Conservation (phyloP, 1,284 basidiomycete genomes). For the Vanrija humicola region DNA sequence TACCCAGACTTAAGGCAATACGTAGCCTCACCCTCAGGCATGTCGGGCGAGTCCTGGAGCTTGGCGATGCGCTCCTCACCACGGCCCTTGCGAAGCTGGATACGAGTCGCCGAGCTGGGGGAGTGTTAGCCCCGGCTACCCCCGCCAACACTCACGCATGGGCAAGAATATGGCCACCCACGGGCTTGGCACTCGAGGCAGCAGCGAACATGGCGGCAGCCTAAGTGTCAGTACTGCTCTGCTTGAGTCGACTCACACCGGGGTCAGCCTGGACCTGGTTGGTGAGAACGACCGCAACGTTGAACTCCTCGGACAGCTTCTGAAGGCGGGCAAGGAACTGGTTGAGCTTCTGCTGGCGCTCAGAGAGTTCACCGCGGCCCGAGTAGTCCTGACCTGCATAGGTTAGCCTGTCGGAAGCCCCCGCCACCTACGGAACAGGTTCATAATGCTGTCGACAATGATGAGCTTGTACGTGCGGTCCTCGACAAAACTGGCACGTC, state of each 20-base stretch:
- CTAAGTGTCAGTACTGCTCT: conserved; percentile 14
- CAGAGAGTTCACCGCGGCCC: conserved; percentile 84
- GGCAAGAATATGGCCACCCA: conserved; percentile 55
- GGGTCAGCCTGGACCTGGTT: conserved; percentile 88
- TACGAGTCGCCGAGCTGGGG: conserved; percentile 39
- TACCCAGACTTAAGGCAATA: conserved; percentile 63
- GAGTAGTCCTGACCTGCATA: conserved; percentile 68
- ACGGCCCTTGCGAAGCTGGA: conserved; percentile 60
- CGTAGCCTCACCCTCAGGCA: conserved; percentile 85
- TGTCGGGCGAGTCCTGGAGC: conserved; percentile 85
- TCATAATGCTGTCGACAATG: conserved; percentile 84
- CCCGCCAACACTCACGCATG: conserved; percentile 38
- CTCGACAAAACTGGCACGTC: conserved; percentile 41
- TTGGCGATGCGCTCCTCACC: conserved; percentile 95
- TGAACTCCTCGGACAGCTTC: conserved; percentile 78
- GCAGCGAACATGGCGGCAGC: conserved; percentile 89
- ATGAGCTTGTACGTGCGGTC: conserved; percentile 49
- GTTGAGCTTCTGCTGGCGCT: conserved; percentile 64
- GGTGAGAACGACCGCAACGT: conserved; percentile 82
- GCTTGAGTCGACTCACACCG: conserved; percentile 53
- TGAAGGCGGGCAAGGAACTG: conserved; percentile 86
- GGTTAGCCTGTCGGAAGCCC: conserved; percentile 1
- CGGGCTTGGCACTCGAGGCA: conserved; percentile 77
- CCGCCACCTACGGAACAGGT: conserved; percentile 65
- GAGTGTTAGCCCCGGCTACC: not conserved